These are phyloP conservation scores for Corrigiola litoralis DNA, from an alignment of 179 eudicot genomes.

Conservation along the genomic window DNA sequence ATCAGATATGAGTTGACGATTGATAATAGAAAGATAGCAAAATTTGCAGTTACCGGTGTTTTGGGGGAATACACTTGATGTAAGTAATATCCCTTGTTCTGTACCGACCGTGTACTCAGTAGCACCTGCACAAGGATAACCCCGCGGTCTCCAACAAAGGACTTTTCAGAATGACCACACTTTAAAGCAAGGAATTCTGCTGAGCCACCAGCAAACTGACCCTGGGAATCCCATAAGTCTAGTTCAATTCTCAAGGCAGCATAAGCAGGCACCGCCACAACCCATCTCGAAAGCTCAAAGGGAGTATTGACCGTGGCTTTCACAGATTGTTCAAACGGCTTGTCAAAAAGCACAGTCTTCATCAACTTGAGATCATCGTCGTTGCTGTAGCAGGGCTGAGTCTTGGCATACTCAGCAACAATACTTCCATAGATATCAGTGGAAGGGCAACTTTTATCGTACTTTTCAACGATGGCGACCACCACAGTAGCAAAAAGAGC, in stretches of 20 bases:
- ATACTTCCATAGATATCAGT: conserved; percentile 3
- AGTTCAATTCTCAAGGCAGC: not conserved
- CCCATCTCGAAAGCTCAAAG: not conserved
- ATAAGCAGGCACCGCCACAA: not conserved
- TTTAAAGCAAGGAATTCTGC: not conserved
- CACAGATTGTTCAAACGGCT: not conserved
- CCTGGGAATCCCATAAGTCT: not conserved
- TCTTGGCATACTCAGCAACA: not conserved
- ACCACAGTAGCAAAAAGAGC: no score
- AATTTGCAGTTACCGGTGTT: no score
- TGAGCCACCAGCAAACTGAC: not conserved
- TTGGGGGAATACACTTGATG: no score
- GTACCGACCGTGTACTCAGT: no score
- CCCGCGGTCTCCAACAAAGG: no score
- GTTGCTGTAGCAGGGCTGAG: not conserved
- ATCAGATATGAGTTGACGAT: no score
- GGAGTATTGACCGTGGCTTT: no score
- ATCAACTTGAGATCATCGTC: not conserved
- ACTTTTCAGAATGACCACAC: not conserved
- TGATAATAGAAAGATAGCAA: no score
- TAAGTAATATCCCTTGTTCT: no score
- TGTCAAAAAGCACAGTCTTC: not conserved
- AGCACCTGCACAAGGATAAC: no score
- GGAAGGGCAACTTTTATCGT: no score
- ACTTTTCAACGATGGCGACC: no score